A percentile compares a stretch with the other conserved stretches of the same genome.
phyloP scores from a whole-genome alignment of 495 filamentous ascomycete genomes.

The Penicillium goetzii region DNA sequence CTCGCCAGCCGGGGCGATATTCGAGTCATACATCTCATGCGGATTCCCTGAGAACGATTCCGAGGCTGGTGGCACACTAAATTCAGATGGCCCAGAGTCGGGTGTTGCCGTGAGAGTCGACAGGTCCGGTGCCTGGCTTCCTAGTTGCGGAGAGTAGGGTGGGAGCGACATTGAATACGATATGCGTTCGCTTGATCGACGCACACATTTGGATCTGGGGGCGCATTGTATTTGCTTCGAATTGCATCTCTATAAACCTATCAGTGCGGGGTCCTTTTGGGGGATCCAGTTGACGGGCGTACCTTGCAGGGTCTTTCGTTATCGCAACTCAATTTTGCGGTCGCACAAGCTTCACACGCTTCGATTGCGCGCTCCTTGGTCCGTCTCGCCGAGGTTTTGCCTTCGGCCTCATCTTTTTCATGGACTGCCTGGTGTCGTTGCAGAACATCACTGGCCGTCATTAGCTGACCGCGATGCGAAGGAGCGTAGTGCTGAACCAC shows the following conservation, averaged over 20 bases:
- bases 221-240: slow-evolving; percentile 22
- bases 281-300: neutral
- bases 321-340: slow-evolving; percentile 33
- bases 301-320: slow-evolving; percentile 33
- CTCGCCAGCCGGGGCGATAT: slow-evolving; percentile 2
- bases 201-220: slow-evolving; percentile 1
- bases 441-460: slow-evolving; percentile 24
- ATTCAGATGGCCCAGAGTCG: slow-evolving; percentile 16
- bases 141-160: slow-evolving; percentile 5
- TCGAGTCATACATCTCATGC: slow-evolving; percentile 12
- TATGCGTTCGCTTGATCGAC: slow-evolving; percentile 1
- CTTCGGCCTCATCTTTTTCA: slow-evolving; percentile 17
- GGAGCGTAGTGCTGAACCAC: neutral
- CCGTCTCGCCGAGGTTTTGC: slow-evolving; percentile 14
- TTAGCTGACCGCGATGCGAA: neutral
- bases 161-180: slow-evolving; percentile 1
- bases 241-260: slow-evolving; percentile 19
- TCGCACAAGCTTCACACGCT: slow-evolving; percentile 32
- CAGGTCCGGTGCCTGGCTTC: slow-evolving; percentile 1
- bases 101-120: slow-evolving; percentile 11
- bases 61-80: slow-evolving; percentile 8
- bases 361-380: slow-evolving; percentile 24
- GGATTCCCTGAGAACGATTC: slow-evolving; percentile 12
- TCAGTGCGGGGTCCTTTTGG: neutral
- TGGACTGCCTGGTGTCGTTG: slow-evolving; percentile 34